Evolutionary conservation across 495 filamentous ascomycete species (phyloP).

Genomic region (Clohesyomyces aquaticus): DNA sequence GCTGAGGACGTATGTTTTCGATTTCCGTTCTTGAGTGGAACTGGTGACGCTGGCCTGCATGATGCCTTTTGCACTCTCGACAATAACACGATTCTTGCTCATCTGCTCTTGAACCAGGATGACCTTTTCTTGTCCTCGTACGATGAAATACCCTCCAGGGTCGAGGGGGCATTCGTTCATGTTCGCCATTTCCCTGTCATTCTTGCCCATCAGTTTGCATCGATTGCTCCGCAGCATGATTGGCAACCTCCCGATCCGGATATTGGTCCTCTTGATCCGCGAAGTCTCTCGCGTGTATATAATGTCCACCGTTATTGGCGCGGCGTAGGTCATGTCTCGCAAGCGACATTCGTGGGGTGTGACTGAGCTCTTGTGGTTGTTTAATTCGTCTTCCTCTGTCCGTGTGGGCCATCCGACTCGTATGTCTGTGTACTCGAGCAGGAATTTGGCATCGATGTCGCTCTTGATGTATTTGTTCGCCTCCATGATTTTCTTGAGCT

Average conservation of each 20-base stretch:
- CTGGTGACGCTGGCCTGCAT: conserved; percentile 90
- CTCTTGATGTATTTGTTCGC: conserved; percentile 83
- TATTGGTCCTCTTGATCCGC: conserved; percentile 67
- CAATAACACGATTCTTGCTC: conserved; percentile 98
- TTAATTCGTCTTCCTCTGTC: conserved; percentile 66
- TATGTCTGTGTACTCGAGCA: conserved; percentile 85
- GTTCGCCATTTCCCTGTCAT: conserved; percentile 78
- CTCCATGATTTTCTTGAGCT: conserved; percentile 92
- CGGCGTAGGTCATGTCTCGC: conserved; percentile 93
- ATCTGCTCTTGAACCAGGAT: conserved; percentile 97
- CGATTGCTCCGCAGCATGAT: conserved; percentile 96
- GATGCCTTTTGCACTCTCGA: conserved; percentile 88
- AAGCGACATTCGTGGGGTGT: conserved; percentile 95
- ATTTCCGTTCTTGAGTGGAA: conserved; percentile 95
- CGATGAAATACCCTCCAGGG: conserved; percentile 94
- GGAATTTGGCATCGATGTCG: conserved; percentile 86
- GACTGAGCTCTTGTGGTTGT: conserved; percentile 60
- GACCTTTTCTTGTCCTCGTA: conserved; percentile 88
- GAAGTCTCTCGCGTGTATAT: conserved; percentile 77
- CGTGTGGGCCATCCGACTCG: conserved; percentile 78
- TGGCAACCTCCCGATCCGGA: conserved; percentile 86
- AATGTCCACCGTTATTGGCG: conserved; percentile 87
- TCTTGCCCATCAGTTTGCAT: conserved; percentile 79
- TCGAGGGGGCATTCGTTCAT: conserved; percentile 95
- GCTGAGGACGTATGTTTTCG: conserved; percentile 89